phyloP scores from a whole-genome alignment of 2,329 filamentous ascomycete species.

The Aspergillus ibericus region DNA sequence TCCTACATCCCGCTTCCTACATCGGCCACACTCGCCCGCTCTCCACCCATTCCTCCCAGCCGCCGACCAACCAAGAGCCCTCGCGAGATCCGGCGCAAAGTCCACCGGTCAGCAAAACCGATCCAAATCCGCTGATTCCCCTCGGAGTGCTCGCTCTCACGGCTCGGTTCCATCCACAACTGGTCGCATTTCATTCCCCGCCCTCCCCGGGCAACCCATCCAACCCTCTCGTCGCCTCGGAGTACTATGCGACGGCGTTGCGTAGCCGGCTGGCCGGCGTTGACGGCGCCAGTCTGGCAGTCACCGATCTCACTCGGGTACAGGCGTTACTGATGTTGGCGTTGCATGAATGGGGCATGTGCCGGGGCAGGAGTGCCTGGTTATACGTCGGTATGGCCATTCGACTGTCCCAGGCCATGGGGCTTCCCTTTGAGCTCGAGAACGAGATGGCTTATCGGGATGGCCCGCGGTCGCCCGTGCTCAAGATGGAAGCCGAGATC shows the following conservation, averaged over 20 bases:
- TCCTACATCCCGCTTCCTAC: conserved; percentile 57
- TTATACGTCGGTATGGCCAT: conserved; percentile 50
- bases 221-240: conserved; percentile 53
- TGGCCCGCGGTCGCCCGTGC: conserved; percentile 40
- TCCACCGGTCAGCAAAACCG: conserved; percentile 32
- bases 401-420: conserved; percentile 47
- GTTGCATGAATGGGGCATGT: conserved; percentile 59
- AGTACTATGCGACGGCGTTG: conserved; percentile 57
- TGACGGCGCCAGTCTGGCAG: conserved; percentile 43
- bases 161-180: conserved; percentile 53
- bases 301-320: conserved; percentile 50
- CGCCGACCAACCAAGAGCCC: conserved; percentile 16
- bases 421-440: conserved; percentile 47
- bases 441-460: conserved; percentile 50
- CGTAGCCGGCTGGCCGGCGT: conserved; percentile 48
- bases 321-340: conserved; percentile 59
- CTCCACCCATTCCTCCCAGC: conserved; percentile 21
- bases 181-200: conserved; percentile 52
- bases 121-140: conserved; percentile 49
- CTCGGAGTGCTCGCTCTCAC: conserved; percentile 58
- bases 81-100: conserved; percentile 31
- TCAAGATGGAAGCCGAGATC: conserved; percentile 40
- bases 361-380: conserved; percentile 55
- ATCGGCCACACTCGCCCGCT: conserved; percentile 49
- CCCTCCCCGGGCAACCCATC: conserved; percentile 42